Base-by-base conservation (phyloP, 108 stramenopile genomes). In the Skeletonema grethae region DNA sequence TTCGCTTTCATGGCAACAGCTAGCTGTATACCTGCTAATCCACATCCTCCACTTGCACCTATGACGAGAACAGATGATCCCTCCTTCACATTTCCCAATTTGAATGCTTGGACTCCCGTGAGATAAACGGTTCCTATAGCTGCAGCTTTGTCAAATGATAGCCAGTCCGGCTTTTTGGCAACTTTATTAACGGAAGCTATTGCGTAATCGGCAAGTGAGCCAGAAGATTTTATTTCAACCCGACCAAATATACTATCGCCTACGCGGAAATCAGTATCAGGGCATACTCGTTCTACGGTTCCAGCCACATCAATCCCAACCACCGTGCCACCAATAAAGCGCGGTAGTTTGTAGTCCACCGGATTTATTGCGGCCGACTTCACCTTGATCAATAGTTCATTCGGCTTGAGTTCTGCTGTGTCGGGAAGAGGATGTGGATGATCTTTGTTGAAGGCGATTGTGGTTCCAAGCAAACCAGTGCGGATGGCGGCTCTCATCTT, bases 331-430 rank as follows among this genome's bases (percentile, higher is more conserved):
- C 57, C 56, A 2, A 73, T 43, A 2, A 35, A 15, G 2, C 74
- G 60, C 5, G 79, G 79, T 0, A 84, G 57, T 65, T 84, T 84
- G 74, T 86, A 86, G 41, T 86, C 85, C n/a, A 80, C 76, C 6
- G 85, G 85, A 53, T 86, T 86, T 18, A 86, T 72, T 25, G 83
- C 76, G 5, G 85, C 83, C 2, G 85, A 75, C 39, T 76, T 74
- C 4, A 86, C 80, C 41, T 81, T 80, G 35, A 86, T 32, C 5
- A 84, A 35, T 10, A 86, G 67, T 59, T 86, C 76, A 34, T 61
- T 79, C 10, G 74, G 65, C 36, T 39, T 53, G 7, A 75, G 45
- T 22, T 16, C 34, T 18, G 67, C 4, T 16, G 39, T 31, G 73
- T 43, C 41, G 41, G 41, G 41, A 43, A 43, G 41, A 11, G 45